phyloP scores from a whole-genome alignment of 202 grass and related monocot species.

The Setaria viridis region DNA sequence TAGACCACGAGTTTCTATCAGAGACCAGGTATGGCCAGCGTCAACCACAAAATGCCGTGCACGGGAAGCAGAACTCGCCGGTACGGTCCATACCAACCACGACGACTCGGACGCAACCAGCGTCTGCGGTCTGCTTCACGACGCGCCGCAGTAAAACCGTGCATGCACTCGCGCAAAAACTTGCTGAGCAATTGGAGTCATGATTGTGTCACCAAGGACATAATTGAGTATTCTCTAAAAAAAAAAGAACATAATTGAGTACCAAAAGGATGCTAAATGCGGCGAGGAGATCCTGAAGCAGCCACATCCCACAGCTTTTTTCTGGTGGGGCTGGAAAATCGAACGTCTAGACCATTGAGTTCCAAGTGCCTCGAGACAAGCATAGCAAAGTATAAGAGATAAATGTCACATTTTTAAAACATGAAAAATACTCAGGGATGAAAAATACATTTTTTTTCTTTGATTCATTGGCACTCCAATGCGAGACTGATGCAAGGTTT shows the following conservation, averaged over 20 bases:
- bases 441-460: too few relatives aligned
- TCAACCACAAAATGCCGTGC: slow-evolving; percentile 23
- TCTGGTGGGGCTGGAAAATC: neutral
- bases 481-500: too few relatives aligned
- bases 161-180: neutral
- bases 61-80: neutral
- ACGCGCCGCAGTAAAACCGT: neutral
- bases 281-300: neutral
- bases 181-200: neutral
- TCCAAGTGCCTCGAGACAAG: neutral
- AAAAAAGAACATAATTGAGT: too few relatives aligned
- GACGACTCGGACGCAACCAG: neutral
- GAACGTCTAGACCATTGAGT: too few relatives aligned
- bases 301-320: neutral
- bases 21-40: neutral
- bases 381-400: too few relatives aligned
- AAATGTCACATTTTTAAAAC: too few relatives aligned
- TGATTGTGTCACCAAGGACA: neutral
- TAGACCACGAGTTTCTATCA: neutral
- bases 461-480: too few relatives aligned
- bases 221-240: too few relatives aligned
- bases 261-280: neutral
- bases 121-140: neutral
- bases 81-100: neutral
- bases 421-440: too few relatives aligned